Conservation (phyloP, 2,329 filamentous ascomycete species). For the Phaeosphaeriaceae sp. region DNA sequence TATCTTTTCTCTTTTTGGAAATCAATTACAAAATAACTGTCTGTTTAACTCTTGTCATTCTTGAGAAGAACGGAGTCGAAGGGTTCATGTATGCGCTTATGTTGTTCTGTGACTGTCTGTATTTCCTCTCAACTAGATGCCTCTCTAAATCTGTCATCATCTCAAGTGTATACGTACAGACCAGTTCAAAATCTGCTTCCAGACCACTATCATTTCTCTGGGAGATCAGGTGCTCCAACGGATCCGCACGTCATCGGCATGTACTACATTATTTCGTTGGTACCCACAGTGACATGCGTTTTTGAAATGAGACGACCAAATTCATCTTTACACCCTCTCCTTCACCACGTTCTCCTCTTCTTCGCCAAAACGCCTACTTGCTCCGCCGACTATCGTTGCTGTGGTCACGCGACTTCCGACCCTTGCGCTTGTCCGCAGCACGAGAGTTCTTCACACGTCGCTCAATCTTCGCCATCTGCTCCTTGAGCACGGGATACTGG, state of each 20-base stretch:
- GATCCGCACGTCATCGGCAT: neutral
- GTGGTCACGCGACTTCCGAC: neutral
- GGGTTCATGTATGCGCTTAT: too few relatives aligned
- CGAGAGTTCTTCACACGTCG: slow-evolving; percentile 6
- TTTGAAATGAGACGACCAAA: neutral
- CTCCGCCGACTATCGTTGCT: neutral
- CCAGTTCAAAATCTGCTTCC: neutral
- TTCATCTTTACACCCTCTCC: neutral
- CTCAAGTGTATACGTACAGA: neutral
- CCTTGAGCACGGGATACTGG: slow-evolving; percentile 12
- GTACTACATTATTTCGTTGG: neutral
- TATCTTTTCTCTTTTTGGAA: too few relatives aligned
- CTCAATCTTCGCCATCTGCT: slow-evolving; percentile 17
- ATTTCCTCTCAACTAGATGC: neutral
- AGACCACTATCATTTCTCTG: neutral
- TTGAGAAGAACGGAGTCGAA: too few relatives aligned
- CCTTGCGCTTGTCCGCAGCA: slow-evolving; percentile 2
- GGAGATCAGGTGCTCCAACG: neutral
- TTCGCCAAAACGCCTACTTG: neutral
- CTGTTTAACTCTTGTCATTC: too few relatives aligned
- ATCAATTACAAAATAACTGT: too few relatives aligned
- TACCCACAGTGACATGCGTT: neutral
- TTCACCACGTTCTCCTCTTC: neutral
- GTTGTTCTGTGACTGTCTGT: neutral
- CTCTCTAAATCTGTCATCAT: neutral